phyloP scores from a whole-genome alignment of 371 early-diverging fungal genomes.

The Mortierella sp. region DNA sequence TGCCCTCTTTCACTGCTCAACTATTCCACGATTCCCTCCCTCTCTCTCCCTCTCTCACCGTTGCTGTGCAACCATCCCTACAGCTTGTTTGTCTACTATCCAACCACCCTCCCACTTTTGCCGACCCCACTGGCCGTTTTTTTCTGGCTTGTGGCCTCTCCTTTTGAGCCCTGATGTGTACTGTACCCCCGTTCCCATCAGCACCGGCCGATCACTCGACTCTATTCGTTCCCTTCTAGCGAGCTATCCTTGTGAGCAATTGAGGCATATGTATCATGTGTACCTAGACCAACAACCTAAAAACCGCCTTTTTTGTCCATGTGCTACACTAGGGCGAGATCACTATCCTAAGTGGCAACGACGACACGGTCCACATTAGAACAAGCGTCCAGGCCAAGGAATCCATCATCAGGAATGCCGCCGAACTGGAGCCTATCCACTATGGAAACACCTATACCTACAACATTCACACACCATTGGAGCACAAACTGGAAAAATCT shows the following conservation, averaged over 20 bases:
- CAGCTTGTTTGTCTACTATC: not conserved
- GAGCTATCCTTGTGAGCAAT: not conserved
- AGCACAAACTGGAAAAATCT: constrained; percentile 22
- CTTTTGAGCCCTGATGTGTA: constrained; percentile 2
- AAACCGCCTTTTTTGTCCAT: constrained; percentile 3
- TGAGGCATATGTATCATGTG: not conserved
- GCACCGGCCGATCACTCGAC: not conserved
- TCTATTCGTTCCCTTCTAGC: too few species aligned
- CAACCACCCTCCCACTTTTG: not conserved
- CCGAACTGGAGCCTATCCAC: constrained; percentile 41
- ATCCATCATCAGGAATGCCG: constrained; percentile 41
- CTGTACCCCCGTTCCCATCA: constrained; percentile 10
- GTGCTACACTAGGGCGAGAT: constrained; percentile 37
- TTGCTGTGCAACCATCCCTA: not conserved
- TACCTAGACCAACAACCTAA: not conserved
- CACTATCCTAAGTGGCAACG: constrained; percentile 44
- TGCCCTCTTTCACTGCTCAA: not conserved
- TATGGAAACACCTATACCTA: constrained; percentile 46
- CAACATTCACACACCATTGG: constrained; percentile 45
- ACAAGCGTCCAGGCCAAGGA: constrained; percentile 48
- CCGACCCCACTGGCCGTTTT: not conserved
- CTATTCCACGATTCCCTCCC: not conserved
- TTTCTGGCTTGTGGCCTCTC: not conserved
- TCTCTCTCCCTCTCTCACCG: not conserved
- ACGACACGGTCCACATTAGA: constrained; percentile 48